Evolutionary conservation across 768 basidiomycete genomes (phyloP), one percentile per base, ranked within the genome.

Genomic region (Boletus insuetus): DNA sequence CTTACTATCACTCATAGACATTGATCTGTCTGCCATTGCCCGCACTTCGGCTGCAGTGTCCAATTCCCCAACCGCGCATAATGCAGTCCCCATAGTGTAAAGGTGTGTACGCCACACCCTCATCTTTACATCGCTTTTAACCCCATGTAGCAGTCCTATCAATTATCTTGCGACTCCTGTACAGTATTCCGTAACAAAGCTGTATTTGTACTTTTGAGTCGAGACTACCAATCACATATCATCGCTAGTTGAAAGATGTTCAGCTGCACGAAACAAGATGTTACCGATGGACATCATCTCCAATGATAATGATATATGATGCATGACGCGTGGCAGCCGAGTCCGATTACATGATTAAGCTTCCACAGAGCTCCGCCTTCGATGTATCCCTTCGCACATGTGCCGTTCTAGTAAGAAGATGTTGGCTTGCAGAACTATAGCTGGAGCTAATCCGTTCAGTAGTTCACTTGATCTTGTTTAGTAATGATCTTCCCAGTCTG

Each of bases 21-120:
- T 83, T 41, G 89, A 94, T 71, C 80, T 95, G 55, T 78, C 81
- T 34, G 77, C 86, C 51, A 94, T 95, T 64, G 93, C 93, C 14
- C 84, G 90, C 62, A 90, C 90, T 53, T 93, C 91, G 10, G 80
- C 79, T 56, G 92, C 86, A 13, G 82, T 84, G 29, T 83, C 82
- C 58, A 74, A 71, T 56, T 86, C 82, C 58, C 86, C 77, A 38
- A 70, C 74, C 51, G 13, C 44, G 19, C 59, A 42, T 16, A 8
- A 60, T 40, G 26, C 34, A 34, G 55, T 51, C 44, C 56, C 46
- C 29, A 26, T 58, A 31, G 56, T 69, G 63, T 69, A 50, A 45
- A 64, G 40, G 68, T 65, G 35, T 40, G 56, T 49, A 20, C 11
- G 17, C 20, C n/a, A 46, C 41, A 4, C 24, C 20, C 38, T 19